These are phyloP conservation scores for Cladosporium sp. DNA, from an alignment of 2,329 filamentous ascomycete genomes.

Conservation along the genomic window DNA sequence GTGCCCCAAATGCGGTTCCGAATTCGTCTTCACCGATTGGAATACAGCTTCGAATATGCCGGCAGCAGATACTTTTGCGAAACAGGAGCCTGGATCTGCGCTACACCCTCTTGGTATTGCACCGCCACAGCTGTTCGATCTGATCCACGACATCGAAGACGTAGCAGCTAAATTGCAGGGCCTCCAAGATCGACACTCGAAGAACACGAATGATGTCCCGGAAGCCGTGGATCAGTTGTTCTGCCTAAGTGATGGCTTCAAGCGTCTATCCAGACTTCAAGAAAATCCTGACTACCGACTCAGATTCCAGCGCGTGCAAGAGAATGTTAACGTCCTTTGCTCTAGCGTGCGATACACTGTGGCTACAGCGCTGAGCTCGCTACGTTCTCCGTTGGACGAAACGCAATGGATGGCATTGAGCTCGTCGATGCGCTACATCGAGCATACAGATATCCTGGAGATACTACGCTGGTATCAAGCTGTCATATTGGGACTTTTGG, in stretches of 20 bases:
- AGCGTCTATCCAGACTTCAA: slow-evolving; percentile 48
- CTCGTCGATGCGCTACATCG: slow-evolving; percentile 48
- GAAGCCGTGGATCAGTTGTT: slow-evolving; percentile 56
- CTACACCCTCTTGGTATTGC: neutral
- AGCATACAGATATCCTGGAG: slow-evolving; percentile 46
- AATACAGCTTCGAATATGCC: neutral
- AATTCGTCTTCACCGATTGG: neutral
- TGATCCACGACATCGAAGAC: neutral
- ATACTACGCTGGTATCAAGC: slow-evolving; percentile 53
- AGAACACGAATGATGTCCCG: neutral
- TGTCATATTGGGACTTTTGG: slow-evolving; percentile 45
- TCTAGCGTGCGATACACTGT: slow-evolving; percentile 54
- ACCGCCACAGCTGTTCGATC: neutral
- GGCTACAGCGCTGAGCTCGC: slow-evolving; percentile 50
- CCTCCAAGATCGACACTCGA: neutral
- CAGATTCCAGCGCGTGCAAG: slow-evolving; percentile 43
- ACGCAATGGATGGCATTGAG: slow-evolving; percentile 52
- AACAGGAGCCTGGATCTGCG: neutral
- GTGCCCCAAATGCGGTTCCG: neutral
- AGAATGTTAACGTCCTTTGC: slow-evolving; percentile 51
- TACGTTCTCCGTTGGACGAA: slow-evolving; percentile 40
- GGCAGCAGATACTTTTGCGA: neutral
- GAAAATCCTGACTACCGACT: slow-evolving; percentile 41
- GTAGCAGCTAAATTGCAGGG: neutral
- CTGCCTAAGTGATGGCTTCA: slow-evolving; percentile 53